phyloP scores from a whole-genome alignment of 2,329 filamentous ascomycete species.

The Phialocephala subalpina region DNA sequence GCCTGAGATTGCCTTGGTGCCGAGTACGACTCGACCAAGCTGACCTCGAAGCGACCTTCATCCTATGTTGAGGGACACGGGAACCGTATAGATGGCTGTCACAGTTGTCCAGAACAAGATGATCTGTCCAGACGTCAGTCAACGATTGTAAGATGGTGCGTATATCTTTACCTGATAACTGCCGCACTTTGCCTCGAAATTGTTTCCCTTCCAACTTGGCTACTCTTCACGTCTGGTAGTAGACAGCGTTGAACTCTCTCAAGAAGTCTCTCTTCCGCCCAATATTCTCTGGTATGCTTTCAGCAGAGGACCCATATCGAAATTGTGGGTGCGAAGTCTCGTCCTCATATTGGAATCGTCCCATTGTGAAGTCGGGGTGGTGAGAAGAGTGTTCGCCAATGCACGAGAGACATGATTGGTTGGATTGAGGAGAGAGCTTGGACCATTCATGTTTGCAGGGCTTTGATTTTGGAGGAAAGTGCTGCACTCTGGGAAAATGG shows the following conservation, averaged over 20 bases:
- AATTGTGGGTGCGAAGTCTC: not conserved
- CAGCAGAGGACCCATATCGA: not conserved
- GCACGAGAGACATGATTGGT: conserved; percentile 6
- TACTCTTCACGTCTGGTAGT: not conserved
- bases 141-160: not conserved
- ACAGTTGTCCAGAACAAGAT: not conserved
- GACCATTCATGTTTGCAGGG: conserved; percentile 1
- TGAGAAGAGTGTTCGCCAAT: not conserved
- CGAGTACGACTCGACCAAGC: not conserved
- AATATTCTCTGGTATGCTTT: conserved; percentile 5
- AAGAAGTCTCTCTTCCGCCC: not conserved
- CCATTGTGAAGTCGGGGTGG: not conserved
- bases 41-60: too few species aligned
- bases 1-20: not conserved
- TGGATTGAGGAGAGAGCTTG: conserved; percentile 2
- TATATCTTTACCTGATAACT: not conserved
- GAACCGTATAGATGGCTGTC: not conserved
- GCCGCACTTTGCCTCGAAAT: not conserved
- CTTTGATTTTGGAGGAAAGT: not conserved
- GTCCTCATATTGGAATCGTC: not conserved
- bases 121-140: not conserved
- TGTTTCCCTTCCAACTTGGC: not conserved
- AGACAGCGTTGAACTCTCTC: not conserved
- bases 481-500: not conserved
- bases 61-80: not conserved